phyloP scores from a whole-genome alignment of 1,284 basidiomycete genomes.

The Porphyrellus sp. region DNA sequence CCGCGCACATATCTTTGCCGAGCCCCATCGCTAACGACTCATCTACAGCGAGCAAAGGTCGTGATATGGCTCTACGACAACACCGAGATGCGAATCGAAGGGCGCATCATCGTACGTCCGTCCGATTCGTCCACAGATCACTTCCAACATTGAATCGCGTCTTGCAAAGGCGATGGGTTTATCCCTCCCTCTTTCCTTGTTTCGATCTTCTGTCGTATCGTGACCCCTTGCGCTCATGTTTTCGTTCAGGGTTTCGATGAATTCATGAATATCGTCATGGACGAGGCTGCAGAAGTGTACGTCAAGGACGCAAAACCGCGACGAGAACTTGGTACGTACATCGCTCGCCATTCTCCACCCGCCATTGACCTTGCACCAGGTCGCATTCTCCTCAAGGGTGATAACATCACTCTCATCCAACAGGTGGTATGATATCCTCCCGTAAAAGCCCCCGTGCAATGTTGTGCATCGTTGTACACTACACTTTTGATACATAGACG shows the following conservation, averaged over 20 bases:
- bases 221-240: constrained; percentile 9
- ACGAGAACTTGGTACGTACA: constrained; percentile 66
- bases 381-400: constrained; percentile 90
- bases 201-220: neutral
- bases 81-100: constrained; percentile 94
- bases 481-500: constrained; percentile 5
- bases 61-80: constrained; percentile 98
- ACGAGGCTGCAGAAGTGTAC: constrained; percentile 92
- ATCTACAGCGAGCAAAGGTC: constrained; percentile 74
- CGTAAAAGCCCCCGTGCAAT: constrained; percentile 18
- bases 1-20: neutral
- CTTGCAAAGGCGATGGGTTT: constrained; percentile 27
- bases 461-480: constrained; percentile 22
- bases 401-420: constrained; percentile 95
- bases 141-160: constrained; percentile 29
- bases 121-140: constrained; percentile 20
- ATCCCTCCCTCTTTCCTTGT: neutral
- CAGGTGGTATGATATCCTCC: constrained; percentile 44
- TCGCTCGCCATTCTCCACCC: neutral
- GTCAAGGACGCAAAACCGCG: constrained; percentile 84
- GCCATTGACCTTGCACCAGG: constrained; percentile 46
- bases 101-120: constrained; percentile 86
- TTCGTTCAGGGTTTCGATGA: constrained; percentile 90
- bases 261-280: constrained; percentile 99
- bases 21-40: constrained; percentile 16